A percentile compares a stretch with the other conserved stretches of the same genome.
These are phyloP conservation scores for Phytophthora pseudosyringae DNA, from an alignment of 352 stramenopile genomes.

Conservation along the genomic window DNA sequence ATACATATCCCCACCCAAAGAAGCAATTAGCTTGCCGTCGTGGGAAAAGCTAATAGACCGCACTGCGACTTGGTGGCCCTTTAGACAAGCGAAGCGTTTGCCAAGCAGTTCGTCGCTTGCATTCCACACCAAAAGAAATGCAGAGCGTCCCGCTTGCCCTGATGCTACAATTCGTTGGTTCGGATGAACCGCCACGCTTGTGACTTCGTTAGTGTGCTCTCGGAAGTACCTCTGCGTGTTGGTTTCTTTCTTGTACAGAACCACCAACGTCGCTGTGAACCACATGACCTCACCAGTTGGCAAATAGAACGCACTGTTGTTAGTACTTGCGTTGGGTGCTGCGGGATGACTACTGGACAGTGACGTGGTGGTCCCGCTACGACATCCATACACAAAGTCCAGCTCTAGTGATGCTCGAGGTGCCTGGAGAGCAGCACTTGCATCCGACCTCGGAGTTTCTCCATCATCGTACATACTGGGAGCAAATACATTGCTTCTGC, in stretches of 20 bases:
- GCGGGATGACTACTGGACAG: slow-evolving; percentile 33
- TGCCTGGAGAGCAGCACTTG: slow-evolving; percentile 11
- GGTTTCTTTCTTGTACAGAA: slow-evolving; percentile 61
- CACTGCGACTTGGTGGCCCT: slow-evolving; percentile 62
- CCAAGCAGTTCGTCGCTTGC: slow-evolving; percentile 61
- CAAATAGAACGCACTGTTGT: slow-evolving; percentile 62
- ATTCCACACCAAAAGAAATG: slow-evolving; percentile 75
- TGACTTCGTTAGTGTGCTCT: slow-evolving; percentile 69
- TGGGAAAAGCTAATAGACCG: slow-evolving; percentile 74
- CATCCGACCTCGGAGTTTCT: slow-evolving; percentile 15
- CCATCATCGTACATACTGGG: slow-evolving; percentile 56
- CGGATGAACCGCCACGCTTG: slow-evolving; percentile 58
- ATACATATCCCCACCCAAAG: slow-evolving; percentile 75
- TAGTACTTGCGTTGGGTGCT: slow-evolving; percentile 42
- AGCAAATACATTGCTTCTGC: slow-evolving; percentile 69
- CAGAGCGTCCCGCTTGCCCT: slow-evolving; percentile 61
- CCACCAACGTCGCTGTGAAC: slow-evolving; percentile 61
- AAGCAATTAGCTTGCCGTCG: slow-evolving; percentile 72
- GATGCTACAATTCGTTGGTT: slow-evolving; percentile 69
- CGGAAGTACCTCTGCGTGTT: slow-evolving; percentile 66
- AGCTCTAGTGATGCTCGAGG: slow-evolving; percentile 55
- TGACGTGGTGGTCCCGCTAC: slow-evolving; percentile 41
- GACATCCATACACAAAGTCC: slow-evolving; percentile 68
- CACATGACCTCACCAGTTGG: slow-evolving; percentile 68
- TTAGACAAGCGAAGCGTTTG: slow-evolving; percentile 59